A percentile compares a stretch with the other conserved stretches of the same genome.
These are phyloP conservation scores for Aspergillus bombycis DNA, from an alignment of 2,329 filamentous ascomycete species.

Conservation along the genomic window DNA sequence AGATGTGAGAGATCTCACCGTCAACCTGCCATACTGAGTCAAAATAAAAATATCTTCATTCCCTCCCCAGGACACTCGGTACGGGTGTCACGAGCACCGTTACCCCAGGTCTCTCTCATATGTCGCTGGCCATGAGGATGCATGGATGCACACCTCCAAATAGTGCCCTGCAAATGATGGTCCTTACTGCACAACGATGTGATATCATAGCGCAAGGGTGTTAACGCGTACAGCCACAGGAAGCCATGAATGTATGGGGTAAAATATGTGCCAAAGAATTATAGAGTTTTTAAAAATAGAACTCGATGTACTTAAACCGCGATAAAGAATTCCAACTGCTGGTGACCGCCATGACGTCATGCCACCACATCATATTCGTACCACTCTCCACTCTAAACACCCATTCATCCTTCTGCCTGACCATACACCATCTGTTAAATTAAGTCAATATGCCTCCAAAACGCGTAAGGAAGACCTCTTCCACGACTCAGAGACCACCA, in stretches of 20 bases:
- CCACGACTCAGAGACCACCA: constrained; percentile 7
- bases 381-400: neutral
- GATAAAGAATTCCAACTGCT: neutral
- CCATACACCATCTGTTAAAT: neutral
- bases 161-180: constrained; percentile 4
- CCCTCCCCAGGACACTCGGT: neutral
- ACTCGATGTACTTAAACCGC: neutral
- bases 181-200: neutral
- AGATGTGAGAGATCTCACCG: neutral
- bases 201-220: neutral
- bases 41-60: neutral
- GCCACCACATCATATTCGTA: constrained; percentile 2
- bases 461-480: constrained; percentile 8
- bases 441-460: constrained; percentile 11
- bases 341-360: neutral
- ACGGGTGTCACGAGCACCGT: neutral
- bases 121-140: neutral
- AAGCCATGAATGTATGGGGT: neutral
- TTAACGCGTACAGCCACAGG: neutral
- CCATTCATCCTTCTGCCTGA: no score
- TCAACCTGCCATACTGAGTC: neutral
- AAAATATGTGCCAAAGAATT: neutral
- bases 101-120: neutral
- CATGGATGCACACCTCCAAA: neutral
- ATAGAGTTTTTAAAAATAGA: neutral